Evolutionary conservation across 2,329 filamentous ascomycete species (phyloP).

Genomic region (Escovopsis sp.): DNA sequence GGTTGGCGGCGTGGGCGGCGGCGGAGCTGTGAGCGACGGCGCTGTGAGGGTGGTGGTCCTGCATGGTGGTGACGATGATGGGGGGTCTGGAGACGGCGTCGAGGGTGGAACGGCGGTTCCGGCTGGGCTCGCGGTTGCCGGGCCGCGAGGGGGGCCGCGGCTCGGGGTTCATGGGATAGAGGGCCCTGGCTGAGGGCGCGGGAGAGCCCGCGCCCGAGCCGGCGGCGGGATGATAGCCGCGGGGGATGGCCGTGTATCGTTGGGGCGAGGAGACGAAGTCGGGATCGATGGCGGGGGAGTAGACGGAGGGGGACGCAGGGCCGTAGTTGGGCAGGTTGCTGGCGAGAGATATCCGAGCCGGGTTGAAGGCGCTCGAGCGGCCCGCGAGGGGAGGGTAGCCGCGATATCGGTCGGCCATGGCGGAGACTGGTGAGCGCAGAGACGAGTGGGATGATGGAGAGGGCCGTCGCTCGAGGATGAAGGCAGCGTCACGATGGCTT

Average conservation of each 20-base stretch:
- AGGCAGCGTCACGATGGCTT: background rate
- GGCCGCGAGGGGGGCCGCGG: constrained; percentile 27
- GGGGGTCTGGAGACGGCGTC: constrained; percentile 35
- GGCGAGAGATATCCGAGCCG: constrained; percentile 39
- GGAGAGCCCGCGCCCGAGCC: too few species aligned
- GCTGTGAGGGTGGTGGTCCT: constrained; percentile 25
- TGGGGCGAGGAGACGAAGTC: constrained; percentile 32
- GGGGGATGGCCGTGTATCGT: constrained; percentile 16
- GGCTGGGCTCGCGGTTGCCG: constrained; percentile 32
- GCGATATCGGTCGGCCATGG: constrained; percentile 34
- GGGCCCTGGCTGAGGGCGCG: constrained; percentile 27
- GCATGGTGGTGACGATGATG: constrained; percentile 41
- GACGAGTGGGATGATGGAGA: background rate
- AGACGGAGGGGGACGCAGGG: constrained; percentile 28
- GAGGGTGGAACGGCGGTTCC: constrained; percentile 34
- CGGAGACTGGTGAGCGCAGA: constrained; percentile 7
- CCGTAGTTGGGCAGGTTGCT: constrained; percentile 33
- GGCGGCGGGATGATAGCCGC: constrained; percentile 18
- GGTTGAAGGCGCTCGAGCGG: constrained; percentile 28
- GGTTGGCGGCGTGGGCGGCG: constrained; percentile 22
- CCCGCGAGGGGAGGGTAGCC: constrained; percentile 22
- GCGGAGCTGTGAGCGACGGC: constrained; percentile 23
- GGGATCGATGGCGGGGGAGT: constrained; percentile 30
- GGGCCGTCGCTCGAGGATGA: too few species aligned
- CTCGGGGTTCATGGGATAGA: constrained; percentile 40